These are phyloP conservation scores for Torrubiella hemipterigena DNA, from an alignment of 2,329 filamentous ascomycete genomes.

Conservation along the genomic window DNA sequence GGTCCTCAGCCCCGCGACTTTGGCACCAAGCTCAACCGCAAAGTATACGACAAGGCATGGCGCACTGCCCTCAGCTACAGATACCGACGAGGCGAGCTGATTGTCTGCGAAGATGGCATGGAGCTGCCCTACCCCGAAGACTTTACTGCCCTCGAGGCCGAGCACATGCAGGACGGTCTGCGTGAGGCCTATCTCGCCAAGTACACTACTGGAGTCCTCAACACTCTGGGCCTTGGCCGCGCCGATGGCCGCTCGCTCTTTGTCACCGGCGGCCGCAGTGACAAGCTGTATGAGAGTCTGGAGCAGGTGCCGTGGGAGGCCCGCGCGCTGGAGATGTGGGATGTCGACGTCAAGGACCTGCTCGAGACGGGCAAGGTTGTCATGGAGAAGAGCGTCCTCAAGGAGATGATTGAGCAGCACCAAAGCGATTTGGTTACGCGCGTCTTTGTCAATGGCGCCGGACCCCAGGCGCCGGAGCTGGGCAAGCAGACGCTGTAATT, in stretches of 20 bases:
- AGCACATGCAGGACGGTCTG: slow-evolving; percentile 33
- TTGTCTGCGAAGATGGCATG: slow-evolving; percentile 70
- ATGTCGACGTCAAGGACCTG: slow-evolving; percentile 93
- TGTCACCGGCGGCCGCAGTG: slow-evolving; percentile 50
- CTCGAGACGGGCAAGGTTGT: slow-evolving; percentile 76
- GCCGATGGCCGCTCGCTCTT: slow-evolving; percentile 61
- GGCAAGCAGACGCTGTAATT: slow-evolving; percentile 25
- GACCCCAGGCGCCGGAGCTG: slow-evolving; percentile 18
- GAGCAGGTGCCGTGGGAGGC: slow-evolving; percentile 53
- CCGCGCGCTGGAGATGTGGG: slow-evolving; percentile 54
- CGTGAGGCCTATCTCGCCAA: slow-evolving; percentile 45
- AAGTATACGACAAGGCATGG: slow-evolving; percentile 94
- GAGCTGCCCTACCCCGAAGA: slow-evolving; percentile 48
- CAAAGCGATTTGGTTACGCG: slow-evolving; percentile 50
- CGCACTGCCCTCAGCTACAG: slow-evolving; percentile 87
- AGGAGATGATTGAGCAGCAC: slow-evolving; percentile 61
- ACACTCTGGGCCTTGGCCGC: slow-evolving; percentile 57
- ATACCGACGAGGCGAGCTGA: slow-evolving; percentile 74
- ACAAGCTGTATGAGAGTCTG: slow-evolving; percentile 56
- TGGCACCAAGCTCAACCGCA: slow-evolving; percentile 66
- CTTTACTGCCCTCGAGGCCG: slow-evolving; percentile 29
- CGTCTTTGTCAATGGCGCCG: slow-evolving; percentile 30
- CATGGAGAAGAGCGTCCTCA: slow-evolving; percentile 71
- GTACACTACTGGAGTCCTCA: slow-evolving; percentile 57
- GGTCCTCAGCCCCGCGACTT: slow-evolving; percentile 94